These are phyloP conservation scores for Starmerella ratchasimensis DNA, from an alignment of 805 yeast species.

Conservation along the genomic window DNA sequence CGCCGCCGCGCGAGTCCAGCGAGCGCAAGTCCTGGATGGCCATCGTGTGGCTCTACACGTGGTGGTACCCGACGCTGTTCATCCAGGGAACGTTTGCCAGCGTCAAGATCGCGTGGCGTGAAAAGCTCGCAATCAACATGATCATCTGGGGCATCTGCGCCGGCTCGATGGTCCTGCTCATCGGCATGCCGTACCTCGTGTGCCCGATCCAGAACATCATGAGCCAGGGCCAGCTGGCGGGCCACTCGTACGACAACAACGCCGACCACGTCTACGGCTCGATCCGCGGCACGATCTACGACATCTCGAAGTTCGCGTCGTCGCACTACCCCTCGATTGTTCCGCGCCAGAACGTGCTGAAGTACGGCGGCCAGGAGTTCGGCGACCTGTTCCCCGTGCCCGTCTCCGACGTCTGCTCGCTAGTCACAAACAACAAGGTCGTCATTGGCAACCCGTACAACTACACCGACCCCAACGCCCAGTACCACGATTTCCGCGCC, in stretches of 20 bases:
- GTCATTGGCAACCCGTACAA: slow-evolving; percentile 26
- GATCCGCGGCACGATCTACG: slow-evolving; percentile 31
- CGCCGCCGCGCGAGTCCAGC: slow-evolving; percentile 20
- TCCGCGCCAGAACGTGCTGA: slow-evolving; percentile 24
- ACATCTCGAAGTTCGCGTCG: slow-evolving; percentile 28
- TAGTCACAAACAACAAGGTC: slow-evolving; percentile 22
- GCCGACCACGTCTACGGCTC: slow-evolving; percentile 27
- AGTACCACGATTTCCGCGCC: slow-evolving; percentile 31
- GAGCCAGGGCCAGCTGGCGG: slow-evolving; percentile 24
- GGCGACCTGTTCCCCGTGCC: slow-evolving; percentile 30
- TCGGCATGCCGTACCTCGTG: slow-evolving; percentile 30
- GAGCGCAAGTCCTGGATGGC: slow-evolving; percentile 29
- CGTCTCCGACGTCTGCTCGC: slow-evolving; percentile 30
- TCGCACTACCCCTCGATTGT: slow-evolving; percentile 31
- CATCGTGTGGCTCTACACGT: slow-evolving; percentile 28
- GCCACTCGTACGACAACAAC: slow-evolving; percentile 21
- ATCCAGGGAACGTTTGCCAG: slow-evolving; percentile 27
- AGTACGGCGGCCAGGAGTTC: slow-evolving; percentile 29
- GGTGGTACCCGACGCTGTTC: slow-evolving; percentile 30
- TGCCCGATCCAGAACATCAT: slow-evolving; percentile 31
- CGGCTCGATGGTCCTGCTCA: slow-evolving; percentile 23
- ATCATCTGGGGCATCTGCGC: slow-evolving; percentile 31
- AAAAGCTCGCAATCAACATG: slow-evolving; percentile 31
- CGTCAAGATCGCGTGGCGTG: slow-evolving; percentile 32
- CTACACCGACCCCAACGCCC: slow-evolving; percentile 29